Conservation (phyloP, 495 filamentous ascomycete species). For the Cercophora samala region DNA sequence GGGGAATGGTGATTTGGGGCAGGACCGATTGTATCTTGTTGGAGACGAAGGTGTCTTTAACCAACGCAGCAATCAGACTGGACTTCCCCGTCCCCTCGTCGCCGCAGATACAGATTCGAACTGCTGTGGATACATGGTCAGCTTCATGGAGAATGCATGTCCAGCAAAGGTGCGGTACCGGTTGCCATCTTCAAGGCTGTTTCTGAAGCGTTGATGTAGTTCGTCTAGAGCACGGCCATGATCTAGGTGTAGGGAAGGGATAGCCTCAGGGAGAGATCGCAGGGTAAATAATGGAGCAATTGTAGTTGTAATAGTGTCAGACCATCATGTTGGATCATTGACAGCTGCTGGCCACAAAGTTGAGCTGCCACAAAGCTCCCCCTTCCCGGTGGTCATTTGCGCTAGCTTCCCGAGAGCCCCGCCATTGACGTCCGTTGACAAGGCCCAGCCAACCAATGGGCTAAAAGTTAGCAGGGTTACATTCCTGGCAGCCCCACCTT, state of each 20-base stretch:
- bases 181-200: slow-evolving; percentile 12
- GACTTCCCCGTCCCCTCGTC: slow-evolving; percentile 78
- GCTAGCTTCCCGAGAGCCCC: not conserved
- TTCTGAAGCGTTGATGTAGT: not conserved
- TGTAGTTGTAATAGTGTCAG: not conserved
- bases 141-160: not conserved
- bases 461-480: not conserved
- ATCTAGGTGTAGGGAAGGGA: not conserved
- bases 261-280: not conserved
- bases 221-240: not conserved
- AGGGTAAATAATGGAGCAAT: not conserved
- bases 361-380: slow-evolving; percentile 2
- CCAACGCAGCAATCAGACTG: slow-evolving; percentile 71
- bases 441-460: slow-evolving; percentile 2
- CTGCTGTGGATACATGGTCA: slow-evolving; percentile 41
- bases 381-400: not conserved
- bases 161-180: slow-evolving; percentile 8
- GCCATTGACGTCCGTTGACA: slow-evolving; percentile 5
- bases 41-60: slow-evolving; percentile 91
- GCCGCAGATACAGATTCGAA: slow-evolving; percentile 93
- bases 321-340: not conserved
- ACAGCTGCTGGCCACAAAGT: not conserved
- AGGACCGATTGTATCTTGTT: slow-evolving; percentile 92
- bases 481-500: not conserved
- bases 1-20: slow-evolving; percentile 89